These are phyloP conservation scores for Lichtheimia ornata DNA, from an alignment of 371 early-diverging fungal species.

Conservation along the genomic window DNA sequence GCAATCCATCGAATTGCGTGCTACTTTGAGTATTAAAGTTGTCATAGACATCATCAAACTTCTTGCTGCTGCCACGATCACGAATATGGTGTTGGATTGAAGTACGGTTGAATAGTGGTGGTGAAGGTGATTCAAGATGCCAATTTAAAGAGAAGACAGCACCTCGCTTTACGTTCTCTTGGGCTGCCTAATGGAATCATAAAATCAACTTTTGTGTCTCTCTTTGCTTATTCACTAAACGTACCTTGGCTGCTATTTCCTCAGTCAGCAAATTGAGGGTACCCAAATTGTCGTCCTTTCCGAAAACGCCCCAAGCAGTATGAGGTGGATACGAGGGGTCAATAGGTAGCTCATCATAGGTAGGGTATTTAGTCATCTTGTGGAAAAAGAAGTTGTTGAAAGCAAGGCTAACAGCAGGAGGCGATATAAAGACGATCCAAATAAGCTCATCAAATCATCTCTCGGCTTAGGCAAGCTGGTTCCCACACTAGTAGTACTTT, in stretches of 20 bases:
- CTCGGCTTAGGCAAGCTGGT: no score
- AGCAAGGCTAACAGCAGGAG: no score
- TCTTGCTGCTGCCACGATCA: slow-evolving; percentile 6
- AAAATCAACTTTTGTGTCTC: background rate
- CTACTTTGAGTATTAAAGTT: slow-evolving; percentile 44
- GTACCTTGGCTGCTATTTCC: slow-evolving; percentile 33
- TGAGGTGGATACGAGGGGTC: slow-evolving; percentile 20
- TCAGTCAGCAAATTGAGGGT: slow-evolving; percentile 41
- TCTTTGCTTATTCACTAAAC: background rate
- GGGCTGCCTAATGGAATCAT: slow-evolving; percentile 20
- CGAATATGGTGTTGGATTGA: slow-evolving; percentile 23
- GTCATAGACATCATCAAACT: slow-evolving; percentile 39
- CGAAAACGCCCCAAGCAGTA: slow-evolving; percentile 50
- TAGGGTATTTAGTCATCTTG: slow-evolving; percentile 17
- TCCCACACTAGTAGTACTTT: no score
- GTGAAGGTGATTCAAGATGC: slow-evolving; percentile 32
- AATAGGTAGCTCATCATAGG: slow-evolving; percentile 25
- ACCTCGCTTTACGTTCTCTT: slow-evolving; percentile 19
- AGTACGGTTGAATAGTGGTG: slow-evolving; percentile 30
- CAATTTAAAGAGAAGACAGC: slow-evolving; percentile 40
- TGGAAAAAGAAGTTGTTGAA: background rate
- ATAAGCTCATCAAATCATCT: no score
- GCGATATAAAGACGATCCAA: no score
- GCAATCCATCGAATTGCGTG: slow-evolving; percentile 49
- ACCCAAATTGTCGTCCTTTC: slow-evolving; percentile 48